Evolutionary conservation across 2,329 filamentous ascomycete species (phyloP), one percentile per base, ranked within the genome.

Genomic region (Ophiostoma ulmi): DNA sequence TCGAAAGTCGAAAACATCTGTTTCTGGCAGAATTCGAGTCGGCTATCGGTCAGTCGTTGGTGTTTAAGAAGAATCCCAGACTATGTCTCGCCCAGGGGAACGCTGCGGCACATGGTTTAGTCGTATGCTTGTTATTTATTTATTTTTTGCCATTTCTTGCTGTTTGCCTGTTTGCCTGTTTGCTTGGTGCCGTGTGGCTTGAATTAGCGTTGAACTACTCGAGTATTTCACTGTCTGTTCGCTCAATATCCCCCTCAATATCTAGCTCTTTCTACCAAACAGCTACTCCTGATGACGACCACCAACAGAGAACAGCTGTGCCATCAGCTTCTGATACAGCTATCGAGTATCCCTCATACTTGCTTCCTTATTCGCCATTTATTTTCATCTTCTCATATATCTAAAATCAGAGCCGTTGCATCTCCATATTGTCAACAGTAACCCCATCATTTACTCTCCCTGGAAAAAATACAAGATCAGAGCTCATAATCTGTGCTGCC

Each of bases 201-300:
- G 22, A 58, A 58, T 13, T 58, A 58, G 52, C 52, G 52, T 26
- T 58, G 52, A 26, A 13, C 52, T 58, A 22, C 52, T 58, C 22
- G 52, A 26, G n/a, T 58, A 26, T 26, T 58, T 58, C 52, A 26
- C n/a, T 58, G 52, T 58, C 52, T 58, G 52, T 58, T 58, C 52
- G 52, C 52, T 22, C 52, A 41, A 58, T 22, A 26, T 26, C n/a
- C 44, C 3, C 44, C 14, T 20, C 17, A 17, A 48, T 48, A 48
- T 48, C 44, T 7, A 14, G 14, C 44, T 20, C 5, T 48, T 7
- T 20, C 17, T 20, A 6, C 44, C 14, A 20, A 20, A 5, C 17
- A 20, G n/a, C 17, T 48, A 48, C 7, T 48, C 31, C 31, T 48
- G 44, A 48, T 48, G 44, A 48, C 44, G 44, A 58, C n/a, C 26